Evolutionary conservation across 1,284 basidiomycete genomes (phyloP).

Genomic region (Phlebopus sp.): DNA sequence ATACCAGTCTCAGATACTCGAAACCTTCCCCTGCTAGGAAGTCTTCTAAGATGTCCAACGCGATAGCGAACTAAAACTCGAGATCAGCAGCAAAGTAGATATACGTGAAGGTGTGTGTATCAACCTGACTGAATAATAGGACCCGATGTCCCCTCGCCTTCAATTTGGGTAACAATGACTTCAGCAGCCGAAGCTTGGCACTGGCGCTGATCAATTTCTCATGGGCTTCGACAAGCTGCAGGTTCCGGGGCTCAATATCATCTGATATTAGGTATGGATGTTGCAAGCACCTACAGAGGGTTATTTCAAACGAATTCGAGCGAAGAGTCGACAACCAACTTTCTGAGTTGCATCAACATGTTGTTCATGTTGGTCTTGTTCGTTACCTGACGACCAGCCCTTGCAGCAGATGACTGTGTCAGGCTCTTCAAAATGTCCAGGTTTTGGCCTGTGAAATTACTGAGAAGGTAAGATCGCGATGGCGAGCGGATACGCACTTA

Average conservation of each 20-base stretch:
- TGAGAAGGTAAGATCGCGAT: constrained; percentile 3
- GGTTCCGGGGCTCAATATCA: constrained; percentile 75
- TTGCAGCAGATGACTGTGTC: constrained; percentile 38
- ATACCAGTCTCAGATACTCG: constrained; percentile 85
- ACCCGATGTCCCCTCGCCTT: constrained; percentile 90
- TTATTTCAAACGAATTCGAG: constrained; percentile 5
- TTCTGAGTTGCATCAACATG: constrained; percentile 82
- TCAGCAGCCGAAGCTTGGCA: constrained; percentile 85
- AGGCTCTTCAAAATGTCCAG: constrained; percentile 61
- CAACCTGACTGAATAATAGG: constrained; percentile 95
- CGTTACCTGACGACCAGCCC: constrained; percentile 31
- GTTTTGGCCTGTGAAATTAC: constrained; percentile 55
- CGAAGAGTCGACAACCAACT: constrained; percentile 45
- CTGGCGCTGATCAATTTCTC: constrained; percentile 82
- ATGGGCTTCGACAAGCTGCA: constrained; percentile 64
- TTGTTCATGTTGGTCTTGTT: constrained; percentile 66
- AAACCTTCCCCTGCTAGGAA: constrained; percentile 88
- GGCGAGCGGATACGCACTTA: constrained; percentile 45
- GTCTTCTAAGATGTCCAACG: constrained; percentile 89
- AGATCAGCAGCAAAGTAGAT: constrained; percentile 1
- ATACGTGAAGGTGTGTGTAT: constrained; percentile 17
- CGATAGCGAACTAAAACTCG: constrained; percentile 82
- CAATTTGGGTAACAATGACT: constrained; percentile 81
- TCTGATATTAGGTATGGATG: constrained; percentile 88
- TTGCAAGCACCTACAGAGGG: constrained; percentile 63